Base-by-base conservation (phyloP, 75 land plant genomes). In the Picea sitchensis region DNA sequence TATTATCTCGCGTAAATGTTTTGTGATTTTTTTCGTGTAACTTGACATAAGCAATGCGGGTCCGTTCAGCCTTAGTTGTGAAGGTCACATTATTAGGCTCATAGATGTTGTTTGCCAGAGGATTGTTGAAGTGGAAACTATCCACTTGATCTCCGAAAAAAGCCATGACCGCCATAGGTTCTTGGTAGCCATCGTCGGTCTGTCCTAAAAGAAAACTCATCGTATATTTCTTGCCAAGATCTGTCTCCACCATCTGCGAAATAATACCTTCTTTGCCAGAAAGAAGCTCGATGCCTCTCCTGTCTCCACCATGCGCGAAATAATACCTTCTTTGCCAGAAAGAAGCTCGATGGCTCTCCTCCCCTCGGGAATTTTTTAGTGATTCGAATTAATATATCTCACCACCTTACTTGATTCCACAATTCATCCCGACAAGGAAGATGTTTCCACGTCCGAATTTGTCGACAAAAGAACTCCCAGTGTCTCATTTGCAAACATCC, bases 241-340 rank as follows among this genome's bases (percentile, higher is more conserved):
- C 56, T 14, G 93, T 90, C 32, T 81, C 85, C 7, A 92, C 95
- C 90, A 89, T 91, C 63, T 92, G 95, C 1, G 92, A 86, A 59
- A 92, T 85, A 1, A 86, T 92, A 17, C 92, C 92, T 83, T 88
- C 89, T 61, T 90, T 88, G 1, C 92, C 92, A 1, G 91, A 88
- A 30, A 92, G 84, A n/a, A 92, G 80, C 74, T 92, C 95, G 17
- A 92, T 58, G 17, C 91, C 95, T 2, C 91, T 26, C 26, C 26
- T 26, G 26, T 26, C 26, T 26, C 26, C 26, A 26, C 26, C 26
- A 26, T 26, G 26, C 26, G 26, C 26, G 26, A 26, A 26, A 26
- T 26, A 26, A 26, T 26, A 26, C 26, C 26, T 26, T 26, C 26
- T 26, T 26, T 26, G 26, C 26, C 26, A 26, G 26, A 26, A 26